Conservation (phyloP, 306 rosid species). For the Mimosa bimucronata region DNA sequence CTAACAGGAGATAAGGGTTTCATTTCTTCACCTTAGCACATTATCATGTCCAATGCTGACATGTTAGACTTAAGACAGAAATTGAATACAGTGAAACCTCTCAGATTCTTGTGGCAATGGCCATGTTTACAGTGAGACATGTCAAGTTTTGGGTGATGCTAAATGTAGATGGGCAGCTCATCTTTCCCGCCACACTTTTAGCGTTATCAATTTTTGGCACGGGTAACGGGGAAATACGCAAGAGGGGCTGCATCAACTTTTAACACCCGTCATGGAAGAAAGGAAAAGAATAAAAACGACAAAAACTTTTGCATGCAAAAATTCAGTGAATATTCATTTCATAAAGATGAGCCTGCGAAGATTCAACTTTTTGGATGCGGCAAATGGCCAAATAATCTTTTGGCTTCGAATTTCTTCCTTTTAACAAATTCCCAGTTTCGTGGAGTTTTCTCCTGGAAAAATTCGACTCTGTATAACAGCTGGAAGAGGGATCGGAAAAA, state of each 20-base stretch:
- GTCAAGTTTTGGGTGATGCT: neutral
- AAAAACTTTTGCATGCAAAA: neutral
- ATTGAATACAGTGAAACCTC: neutral
- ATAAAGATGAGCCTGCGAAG: constrained; percentile 17
- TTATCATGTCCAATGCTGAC: neutral
- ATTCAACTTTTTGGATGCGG: neutral
- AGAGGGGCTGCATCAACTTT: neutral
- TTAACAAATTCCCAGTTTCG: constrained; percentile 22
- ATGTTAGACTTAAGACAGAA: neutral
- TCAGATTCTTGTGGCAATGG: neutral
- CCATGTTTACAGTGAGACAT: neutral
- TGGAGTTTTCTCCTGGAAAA: constrained; percentile 25
- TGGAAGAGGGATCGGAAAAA: too few species aligned
- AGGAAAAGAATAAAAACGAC: neutral
- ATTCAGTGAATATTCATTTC: constrained; percentile 32
- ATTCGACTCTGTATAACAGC: too few species aligned
- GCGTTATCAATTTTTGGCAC: neutral
- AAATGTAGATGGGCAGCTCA: neutral
- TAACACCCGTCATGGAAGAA: neutral
- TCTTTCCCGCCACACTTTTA: neutral
- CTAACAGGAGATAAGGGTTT: neutral
- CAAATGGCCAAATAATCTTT: neutral
- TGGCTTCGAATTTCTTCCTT: constrained; percentile 16
- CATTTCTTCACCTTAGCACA: neutral
- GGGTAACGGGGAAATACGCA: neutral